These are phyloP conservation scores for Penicillium egyptiacum DNA, from an alignment of 495 filamentous ascomycete genomes.

Conservation along the genomic window DNA sequence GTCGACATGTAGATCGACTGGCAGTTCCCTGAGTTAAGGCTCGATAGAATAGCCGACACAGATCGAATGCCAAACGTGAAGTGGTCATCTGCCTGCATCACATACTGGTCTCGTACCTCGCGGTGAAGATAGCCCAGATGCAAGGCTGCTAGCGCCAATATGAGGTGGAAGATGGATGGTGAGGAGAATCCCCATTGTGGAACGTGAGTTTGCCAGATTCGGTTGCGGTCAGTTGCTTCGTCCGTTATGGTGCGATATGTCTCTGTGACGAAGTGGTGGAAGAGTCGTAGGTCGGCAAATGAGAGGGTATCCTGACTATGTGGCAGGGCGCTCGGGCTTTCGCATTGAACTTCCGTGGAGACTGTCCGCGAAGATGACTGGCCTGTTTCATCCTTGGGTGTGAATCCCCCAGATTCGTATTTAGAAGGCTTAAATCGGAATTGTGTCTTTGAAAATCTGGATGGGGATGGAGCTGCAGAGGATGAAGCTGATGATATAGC, in stretches of 20 bases:
- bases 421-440: constrained; percentile 18
- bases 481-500: constrained; percentile 9
- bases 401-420: constrained; percentile 15
- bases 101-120: constrained; percentile 25
- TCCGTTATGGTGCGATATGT: constrained; percentile 36
- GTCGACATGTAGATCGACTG: constrained; percentile 49
- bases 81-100: constrained; percentile 44
- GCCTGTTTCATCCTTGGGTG: constrained; percentile 9
- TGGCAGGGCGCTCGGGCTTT: constrained; percentile 1
- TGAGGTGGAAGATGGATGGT: constrained; percentile 47
- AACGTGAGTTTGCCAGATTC: constrained; percentile 42
- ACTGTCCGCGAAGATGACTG: constrained; percentile 10
- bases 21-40: constrained; percentile 41
- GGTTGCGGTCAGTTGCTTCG: constrained; percentile 18
- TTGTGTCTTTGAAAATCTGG: background rate
- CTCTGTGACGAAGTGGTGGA: constrained; percentile 39
- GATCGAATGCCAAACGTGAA: constrained; percentile 47
- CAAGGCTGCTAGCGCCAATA: constrained; percentile 45
- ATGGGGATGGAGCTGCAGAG: constrained; percentile 1
- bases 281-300: constrained; percentile 36
- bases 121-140: constrained; percentile 45
- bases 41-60: constrained; percentile 38
- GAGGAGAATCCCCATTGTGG: constrained; percentile 43
- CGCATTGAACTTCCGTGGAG: background rate
- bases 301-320: constrained; percentile 24